Percentiles rank a stretch among this genome's conserved stretches.
Conservation (phyloP, 2,329 filamentous ascomycete genomes). For the Thelonectria rubi region DNA sequence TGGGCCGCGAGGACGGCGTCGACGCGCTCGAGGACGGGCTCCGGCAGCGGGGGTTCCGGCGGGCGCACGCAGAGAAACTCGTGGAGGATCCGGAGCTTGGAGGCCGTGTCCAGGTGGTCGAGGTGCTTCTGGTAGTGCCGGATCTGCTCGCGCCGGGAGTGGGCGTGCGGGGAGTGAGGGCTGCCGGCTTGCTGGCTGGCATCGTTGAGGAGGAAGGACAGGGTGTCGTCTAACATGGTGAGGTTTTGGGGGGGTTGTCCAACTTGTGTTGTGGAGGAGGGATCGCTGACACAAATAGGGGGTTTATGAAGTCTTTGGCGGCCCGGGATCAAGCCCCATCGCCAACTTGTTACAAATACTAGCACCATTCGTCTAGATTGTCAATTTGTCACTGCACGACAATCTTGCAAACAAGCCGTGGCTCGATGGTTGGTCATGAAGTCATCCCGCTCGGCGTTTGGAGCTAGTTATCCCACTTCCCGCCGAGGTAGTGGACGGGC, state of each 20-base stretch:
- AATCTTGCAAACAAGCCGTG: not conserved
- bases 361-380: not conserved
- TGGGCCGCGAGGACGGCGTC: conserved; percentile 21
- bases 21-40: conserved; percentile 18
- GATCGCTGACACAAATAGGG: not conserved
- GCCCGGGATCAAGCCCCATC: not conserved
- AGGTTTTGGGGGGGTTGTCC: not conserved
- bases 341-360: not conserved
- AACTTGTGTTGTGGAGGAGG: not conserved
- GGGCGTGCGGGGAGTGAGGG: not conserved
- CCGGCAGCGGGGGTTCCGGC: conserved; percentile 22
- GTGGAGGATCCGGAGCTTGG: conserved; percentile 25
- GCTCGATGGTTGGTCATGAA: not conserved
- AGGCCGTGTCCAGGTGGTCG: conserved; percentile 28
- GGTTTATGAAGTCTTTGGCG: not conserved
- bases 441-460: conserved; percentile 15
- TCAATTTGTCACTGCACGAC: not conserved
- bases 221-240: conserved; percentile 17
- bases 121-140: conserved; percentile 28
- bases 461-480: conserved; percentile 5
- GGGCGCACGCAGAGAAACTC: conserved; percentile 30
- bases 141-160: conserved; percentile 3
- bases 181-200: not conserved
- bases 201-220: conserved; percentile 27
- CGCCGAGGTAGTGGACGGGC: not conserved